Percentiles rank a stretch among this genome's conserved stretches.
These are phyloP conservation scores for Boletus nobilissimus DNA, from an alignment of 1,284 basidiomycete genomes.

Conservation along the genomic window DNA sequence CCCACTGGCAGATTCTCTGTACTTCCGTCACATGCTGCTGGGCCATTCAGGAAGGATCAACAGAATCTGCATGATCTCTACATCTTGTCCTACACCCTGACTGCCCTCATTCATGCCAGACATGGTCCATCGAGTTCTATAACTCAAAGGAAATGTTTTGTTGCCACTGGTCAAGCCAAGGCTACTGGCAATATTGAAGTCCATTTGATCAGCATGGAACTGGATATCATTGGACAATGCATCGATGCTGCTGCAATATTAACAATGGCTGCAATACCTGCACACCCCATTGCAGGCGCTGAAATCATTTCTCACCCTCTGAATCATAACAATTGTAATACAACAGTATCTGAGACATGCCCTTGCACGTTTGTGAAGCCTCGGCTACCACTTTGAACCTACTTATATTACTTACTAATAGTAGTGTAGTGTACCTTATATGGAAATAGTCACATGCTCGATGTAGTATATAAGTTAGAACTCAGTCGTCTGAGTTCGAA, in stretches of 20 bases:
- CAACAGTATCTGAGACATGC: background rate
- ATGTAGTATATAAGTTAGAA: no score
- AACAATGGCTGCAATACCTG: constrained; percentile 14
- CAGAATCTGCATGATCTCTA: background rate
- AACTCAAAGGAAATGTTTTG: background rate
- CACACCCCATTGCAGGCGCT: constrained; percentile 19
- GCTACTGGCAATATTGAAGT: background rate
- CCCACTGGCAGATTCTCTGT: background rate
- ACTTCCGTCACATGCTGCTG: background rate
- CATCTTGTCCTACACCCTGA: background rate
- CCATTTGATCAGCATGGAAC: background rate
- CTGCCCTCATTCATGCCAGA: background rate
- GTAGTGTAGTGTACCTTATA: no score
- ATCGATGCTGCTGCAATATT: no score
- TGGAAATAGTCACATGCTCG: no score
- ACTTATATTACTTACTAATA: no score
- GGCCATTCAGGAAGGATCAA: background rate
- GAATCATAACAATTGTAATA: background rate
- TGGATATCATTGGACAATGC: background rate
- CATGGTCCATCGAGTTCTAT: background rate
- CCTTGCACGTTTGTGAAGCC: background rate
- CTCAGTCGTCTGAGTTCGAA: no score
- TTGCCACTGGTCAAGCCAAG: background rate
- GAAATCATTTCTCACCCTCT: constrained; percentile 23
- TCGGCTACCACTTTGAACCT: background rate